phyloP scores from a whole-genome alignment of 768 basidiomycete genomes.

The Panaeolus cyanescens region DNA sequence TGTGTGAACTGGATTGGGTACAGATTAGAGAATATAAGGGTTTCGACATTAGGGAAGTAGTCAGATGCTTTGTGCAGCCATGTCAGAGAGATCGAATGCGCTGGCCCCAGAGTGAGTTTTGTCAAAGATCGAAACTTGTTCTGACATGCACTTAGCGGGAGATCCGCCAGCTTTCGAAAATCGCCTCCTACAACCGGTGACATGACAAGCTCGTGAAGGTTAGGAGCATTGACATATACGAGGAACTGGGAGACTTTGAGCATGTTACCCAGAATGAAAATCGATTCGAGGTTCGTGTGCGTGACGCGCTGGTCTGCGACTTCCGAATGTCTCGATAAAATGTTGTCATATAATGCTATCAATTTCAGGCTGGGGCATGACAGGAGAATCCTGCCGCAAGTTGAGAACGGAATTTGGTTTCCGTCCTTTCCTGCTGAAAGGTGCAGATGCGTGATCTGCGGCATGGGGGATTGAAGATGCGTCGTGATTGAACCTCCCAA shows the following conservation, averaged over 20 bases:
- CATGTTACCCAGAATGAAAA: constrained; percentile 19
- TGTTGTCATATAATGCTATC: constrained; percentile 16
- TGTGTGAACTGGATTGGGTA: background rate
- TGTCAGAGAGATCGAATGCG: background rate
- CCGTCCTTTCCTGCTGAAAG: constrained; percentile 4
- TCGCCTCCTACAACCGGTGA: constrained; percentile 12
- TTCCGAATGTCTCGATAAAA: constrained; percentile 2
- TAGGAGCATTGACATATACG: constrained; percentile 14
- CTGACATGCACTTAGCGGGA: background rate
- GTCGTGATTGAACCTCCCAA: constrained; percentile 8
- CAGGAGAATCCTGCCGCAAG: constrained; percentile 6
- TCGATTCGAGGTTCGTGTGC: constrained; percentile 8
- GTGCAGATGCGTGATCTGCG: constrained; percentile 9
- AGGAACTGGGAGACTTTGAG: constrained; percentile 16
- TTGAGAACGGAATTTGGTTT: constrained; percentile 3
- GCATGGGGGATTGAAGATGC: background rate
- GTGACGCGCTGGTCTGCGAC: background rate
- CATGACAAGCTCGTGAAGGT: constrained; percentile 11
- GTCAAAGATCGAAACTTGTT: constrained; percentile 1
- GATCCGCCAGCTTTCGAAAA: constrained; percentile 2
- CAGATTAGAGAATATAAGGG: constrained; percentile 2
- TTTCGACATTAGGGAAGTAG: constrained; percentile 1
- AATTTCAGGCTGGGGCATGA: constrained; percentile 4
- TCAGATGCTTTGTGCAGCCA: background rate
- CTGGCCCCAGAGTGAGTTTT: constrained; percentile 2